A percentile compares a stretch with the other conserved stretches of the same genome.
phyloP scores from a whole-genome alignment of 768 basidiomycete genomes.

The Termitomyces heimii region DNA sequence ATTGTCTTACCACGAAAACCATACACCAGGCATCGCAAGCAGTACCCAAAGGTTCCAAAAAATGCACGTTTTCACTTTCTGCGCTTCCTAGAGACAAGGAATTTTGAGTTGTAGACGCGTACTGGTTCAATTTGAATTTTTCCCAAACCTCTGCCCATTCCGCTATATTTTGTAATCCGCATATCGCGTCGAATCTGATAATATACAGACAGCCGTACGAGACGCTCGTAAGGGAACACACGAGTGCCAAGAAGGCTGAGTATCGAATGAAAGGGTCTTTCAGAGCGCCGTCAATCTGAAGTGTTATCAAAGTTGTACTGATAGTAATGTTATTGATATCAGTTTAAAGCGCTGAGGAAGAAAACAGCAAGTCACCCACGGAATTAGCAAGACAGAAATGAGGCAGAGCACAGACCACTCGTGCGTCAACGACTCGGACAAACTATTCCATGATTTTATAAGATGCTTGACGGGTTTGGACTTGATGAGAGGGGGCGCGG shows the following conservation, averaged over 20 bases:
- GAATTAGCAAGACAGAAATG: slow-evolving; percentile 14
- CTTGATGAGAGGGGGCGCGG: too few species aligned
- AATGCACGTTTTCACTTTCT: slow-evolving; percentile 22
- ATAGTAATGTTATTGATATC: neutral
- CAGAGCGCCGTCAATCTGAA: slow-evolving; percentile 26
- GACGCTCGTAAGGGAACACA: slow-evolving; percentile 53
- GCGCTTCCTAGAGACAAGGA: slow-evolving; percentile 44
- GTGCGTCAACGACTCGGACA: slow-evolving; percentile 14
- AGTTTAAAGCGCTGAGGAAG: neutral
- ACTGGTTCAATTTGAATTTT: neutral
- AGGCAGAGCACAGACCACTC: slow-evolving; percentile 17
- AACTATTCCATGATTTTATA: slow-evolving; percentile 28
- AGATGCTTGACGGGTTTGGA: slow-evolving; percentile 30
- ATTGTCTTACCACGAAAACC: slow-evolving; percentile 57
- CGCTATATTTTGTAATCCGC: slow-evolving; percentile 51
- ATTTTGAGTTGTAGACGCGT: neutral
- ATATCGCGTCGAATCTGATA: slow-evolving; percentile 54
- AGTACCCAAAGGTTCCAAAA: slow-evolving; percentile 61
- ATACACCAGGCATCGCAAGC: slow-evolving; percentile 58
- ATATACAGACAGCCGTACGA: slow-evolving; percentile 57
- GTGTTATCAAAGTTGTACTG: slow-evolving; percentile 16
- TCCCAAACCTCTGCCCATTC: slow-evolving; percentile 50
- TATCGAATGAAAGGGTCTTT: slow-evolving; percentile 46
- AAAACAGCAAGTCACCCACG: slow-evolving; percentile 9
- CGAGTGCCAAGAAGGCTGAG: slow-evolving; percentile 44